Evolutionary conservation across 768 basidiomycete genomes (phyloP).

Genomic region (Aureoboletus auriporus): DNA sequence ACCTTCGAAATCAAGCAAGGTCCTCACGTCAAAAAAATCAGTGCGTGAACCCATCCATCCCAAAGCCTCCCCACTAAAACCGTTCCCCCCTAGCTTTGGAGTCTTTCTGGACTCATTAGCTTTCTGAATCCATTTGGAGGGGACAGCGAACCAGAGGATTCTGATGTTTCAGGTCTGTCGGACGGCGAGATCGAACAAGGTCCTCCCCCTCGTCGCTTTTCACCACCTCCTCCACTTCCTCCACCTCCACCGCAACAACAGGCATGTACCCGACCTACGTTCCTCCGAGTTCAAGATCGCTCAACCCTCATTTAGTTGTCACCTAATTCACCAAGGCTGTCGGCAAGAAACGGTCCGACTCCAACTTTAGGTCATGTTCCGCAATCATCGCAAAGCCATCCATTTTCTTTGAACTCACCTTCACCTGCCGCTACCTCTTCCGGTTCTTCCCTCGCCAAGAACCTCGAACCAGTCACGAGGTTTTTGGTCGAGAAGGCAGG

Average conservation of each 20-base stretch:
- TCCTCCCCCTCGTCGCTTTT: constrained; percentile 22
- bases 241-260: constrained; percentile 22
- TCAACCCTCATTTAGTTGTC: constrained; percentile 24
- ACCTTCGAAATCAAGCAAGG: constrained; percentile 23
- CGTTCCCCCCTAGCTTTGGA: constrained; percentile 39
- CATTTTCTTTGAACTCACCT: constrained; percentile 19
- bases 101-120: constrained; percentile 45
- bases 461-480: constrained; percentile 45
- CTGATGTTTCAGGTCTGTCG: constrained; percentile 15
- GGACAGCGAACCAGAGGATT: constrained; percentile 19
- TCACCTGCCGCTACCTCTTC: constrained; percentile 9
- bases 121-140: constrained; percentile 47
- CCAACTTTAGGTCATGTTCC: constrained; percentile 9
- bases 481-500: constrained; percentile 48
- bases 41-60: constrained; percentile 28
- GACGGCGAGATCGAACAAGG: constrained; percentile 27
- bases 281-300: constrained; percentile 16
- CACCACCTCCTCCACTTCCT: constrained; percentile 20
- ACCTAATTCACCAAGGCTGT: constrained; percentile 14
- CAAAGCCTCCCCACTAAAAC: constrained; percentile 8
- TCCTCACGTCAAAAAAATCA: constrained; percentile 40
- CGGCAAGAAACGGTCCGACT: constrained; percentile 13
- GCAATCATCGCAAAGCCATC: constrained; percentile 10
- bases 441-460: constrained; percentile 33
- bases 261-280: constrained; percentile 22